Evolutionary conservation across 176 grass and related monocot species (phyloP), one percentile per base, ranked within the genome.

Genomic region (Poa annua): DNA sequence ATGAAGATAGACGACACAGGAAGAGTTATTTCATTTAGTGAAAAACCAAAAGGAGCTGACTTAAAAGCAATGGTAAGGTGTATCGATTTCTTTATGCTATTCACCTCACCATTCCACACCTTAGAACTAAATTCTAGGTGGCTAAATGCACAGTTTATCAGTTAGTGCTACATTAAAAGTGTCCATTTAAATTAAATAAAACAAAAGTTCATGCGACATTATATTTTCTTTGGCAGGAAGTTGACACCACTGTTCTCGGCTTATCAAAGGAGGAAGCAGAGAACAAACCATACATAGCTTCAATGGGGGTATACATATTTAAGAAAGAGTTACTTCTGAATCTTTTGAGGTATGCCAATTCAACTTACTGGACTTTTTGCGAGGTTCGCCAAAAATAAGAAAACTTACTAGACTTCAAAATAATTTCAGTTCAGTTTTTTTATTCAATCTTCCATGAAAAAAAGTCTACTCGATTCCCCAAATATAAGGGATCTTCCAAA

Each of bases 241-340:
- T 98, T 81, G 96, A 95, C 81, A 98, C 96, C 17, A 90, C 87
- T 11, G 48, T 98, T 20, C 85, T 98, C 42, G 96, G 96, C 17
- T 88, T 98, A 33, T 80, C 92, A 53, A 64, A 68, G 70, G 87
- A 91, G 17, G 96, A 95, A 80, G 96, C 92, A 80, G 69, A 88
- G 86, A 75, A 92, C 77, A 98, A 98, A 84, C 87, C 91, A 44
- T 98, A 89, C 66, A 98, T 98, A 89, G 95, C 95, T 35, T 98
- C 95, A 64, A 95, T 98, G 92, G 90, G 92, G 13, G 84, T 98
- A 5, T 95, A 98, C 36, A 33, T 95, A 53, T 95, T 95, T 84
- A 95, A 95, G 80, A 98, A 98, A 83, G 90, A 94, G 10, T 80
- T 95, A 85, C 91, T 98, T 80, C 76, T 98, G 71, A 94, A 97